Percentiles rank a stretch among this genome's conserved stretches.
Evolutionary conservation across 495 filamentous ascomycete genomes (phyloP).

Genomic region (Penicillium simplicissimum): DNA sequence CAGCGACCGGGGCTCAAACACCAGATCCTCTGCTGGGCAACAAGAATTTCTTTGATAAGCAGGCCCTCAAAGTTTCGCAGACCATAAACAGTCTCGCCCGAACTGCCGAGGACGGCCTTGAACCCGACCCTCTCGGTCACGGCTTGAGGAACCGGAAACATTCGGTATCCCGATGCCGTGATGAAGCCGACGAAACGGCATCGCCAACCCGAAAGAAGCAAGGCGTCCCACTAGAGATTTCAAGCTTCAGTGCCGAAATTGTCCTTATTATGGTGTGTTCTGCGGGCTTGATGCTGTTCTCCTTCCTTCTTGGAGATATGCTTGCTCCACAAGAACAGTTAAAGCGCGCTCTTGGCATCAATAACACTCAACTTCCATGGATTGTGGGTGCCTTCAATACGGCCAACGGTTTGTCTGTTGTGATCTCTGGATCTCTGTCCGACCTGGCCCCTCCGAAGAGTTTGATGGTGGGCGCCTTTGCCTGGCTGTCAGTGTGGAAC

Average conservation of each 20-base stretch:
- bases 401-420: constrained; percentile 46
- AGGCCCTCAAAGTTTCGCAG: constrained; percentile 17
- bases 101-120: constrained; percentile 17
- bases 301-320: constrained; percentile 43
- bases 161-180: constrained; percentile 21
- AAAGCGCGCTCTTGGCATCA: constrained; percentile 37
- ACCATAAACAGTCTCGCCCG: constrained; percentile 16
- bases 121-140: constrained; percentile 15
- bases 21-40: constrained; percentile 27
- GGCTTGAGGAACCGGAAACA: constrained; percentile 23
- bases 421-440: constrained; percentile 44
- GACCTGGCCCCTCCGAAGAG: constrained; percentile 44
- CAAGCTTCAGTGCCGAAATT: constrained; percentile 34
- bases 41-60: constrained; percentile 15
- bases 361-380: constrained; percentile 42
- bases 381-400: constrained; percentile 42
- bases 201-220: constrained; percentile 24
- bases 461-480: constrained; percentile 44
- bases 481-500: constrained; percentile 45
- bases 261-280: constrained; percentile 47
- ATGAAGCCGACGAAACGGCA: constrained; percentile 21
- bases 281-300: constrained; percentile 45
- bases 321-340: constrained; percentile 40
- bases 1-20: constrained; percentile 28
- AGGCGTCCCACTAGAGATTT: constrained; percentile 25